Evolutionary conservation across 2,329 filamentous ascomycete genomes (phyloP).

Genomic region (Cladosporium oxysporum): DNA sequence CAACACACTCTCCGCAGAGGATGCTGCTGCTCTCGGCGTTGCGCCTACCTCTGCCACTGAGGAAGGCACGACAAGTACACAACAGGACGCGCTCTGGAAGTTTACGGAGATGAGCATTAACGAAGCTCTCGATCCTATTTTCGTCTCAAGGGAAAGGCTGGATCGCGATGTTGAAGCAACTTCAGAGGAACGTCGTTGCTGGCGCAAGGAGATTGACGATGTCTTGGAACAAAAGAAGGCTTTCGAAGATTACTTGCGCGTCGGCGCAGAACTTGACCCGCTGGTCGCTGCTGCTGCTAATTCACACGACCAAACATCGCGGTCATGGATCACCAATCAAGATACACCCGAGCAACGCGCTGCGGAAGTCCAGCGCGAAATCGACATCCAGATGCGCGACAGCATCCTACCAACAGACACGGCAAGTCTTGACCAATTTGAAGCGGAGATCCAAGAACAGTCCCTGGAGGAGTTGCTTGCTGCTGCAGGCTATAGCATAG

Average conservation of each 20-base stretch:
- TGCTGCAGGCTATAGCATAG: slow-evolving; percentile 42
- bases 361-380: slow-evolving; percentile 38
- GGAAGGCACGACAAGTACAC: not conserved
- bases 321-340: slow-evolving; percentile 5
- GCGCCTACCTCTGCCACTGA: not conserved
- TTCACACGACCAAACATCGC: slow-evolving; percentile 4
- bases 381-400: slow-evolving; percentile 24
- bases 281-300: slow-evolving; percentile 19
- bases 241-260: slow-evolving; percentile 37
- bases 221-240: slow-evolving; percentile 31
- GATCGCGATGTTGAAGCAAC: slow-evolving; percentile 64
- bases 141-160: slow-evolving; percentile 76
- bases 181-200: slow-evolving; percentile 60
- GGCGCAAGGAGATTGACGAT: slow-evolving; percentile 44
- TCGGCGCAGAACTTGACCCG: slow-evolving; percentile 29
- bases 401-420: slow-evolving; percentile 33
- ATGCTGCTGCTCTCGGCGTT: slow-evolving; percentile 7
- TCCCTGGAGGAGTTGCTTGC: slow-evolving; percentile 47
- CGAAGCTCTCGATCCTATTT: slow-evolving; percentile 83
- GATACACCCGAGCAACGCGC: slow-evolving; percentile 15
- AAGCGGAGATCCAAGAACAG: slow-evolving; percentile 38
- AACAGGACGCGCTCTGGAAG: slow-evolving; percentile 83
- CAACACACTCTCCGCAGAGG: not conserved
- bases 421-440: slow-evolving; percentile 32
- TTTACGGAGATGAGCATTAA: slow-evolving; percentile 92